Base-by-base conservation (phyloP, 2,329 filamentous ascomycete species). In the Fusarium nisikadoi region DNA sequence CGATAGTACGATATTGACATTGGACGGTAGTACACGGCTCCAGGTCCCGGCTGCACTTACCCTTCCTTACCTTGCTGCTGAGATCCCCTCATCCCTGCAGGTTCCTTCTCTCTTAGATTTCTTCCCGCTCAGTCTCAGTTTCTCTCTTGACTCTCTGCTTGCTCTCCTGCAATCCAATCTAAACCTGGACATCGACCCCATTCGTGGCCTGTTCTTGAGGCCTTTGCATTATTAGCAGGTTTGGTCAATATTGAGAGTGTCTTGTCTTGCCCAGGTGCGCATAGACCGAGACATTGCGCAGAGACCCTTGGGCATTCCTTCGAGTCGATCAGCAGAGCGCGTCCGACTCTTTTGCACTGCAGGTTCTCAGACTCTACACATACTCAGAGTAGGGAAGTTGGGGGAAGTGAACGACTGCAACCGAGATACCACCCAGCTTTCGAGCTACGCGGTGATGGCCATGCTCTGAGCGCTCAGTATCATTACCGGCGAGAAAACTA, bases 121-220 rank as follows among this genome's bases (percentile, higher is more conserved):
- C 23, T 25, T 25, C 23, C 23, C 23, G 5, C 23, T 25, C 23
- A 25, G 23, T 25, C 23, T 61, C 33, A 20, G 39, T 49, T 47
- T 59, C 45, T 58, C 41, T 29, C 53, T 63, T 47, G 25, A 47
- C 20, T 27, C 36, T 62, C 61, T 67, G 25, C 31, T 55, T 31
- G 29, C 17, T 50, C 55, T 46, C 20, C 29, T 47, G 46, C 35
- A 43, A 54, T 68, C 63, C 63, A 55, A 68, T 57, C 56, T 65
- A 67, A 73, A 57, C 53, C 60, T 62, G 56, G 49, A 63, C 57
- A 57, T 33, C 27, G 49, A 73, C 62, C 61, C 53, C 45, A 63
- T 70, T 35, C 49, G 70, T 65, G 70, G 70, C 70, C 70, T 55
- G 56, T 71, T 68, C 41, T 71, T 47, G 29, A 71, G 70, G 35